These are phyloP conservation scores for Spencermartinsiella europaea DNA, from an alignment of 805 yeast species.

Conservation along the genomic window DNA sequence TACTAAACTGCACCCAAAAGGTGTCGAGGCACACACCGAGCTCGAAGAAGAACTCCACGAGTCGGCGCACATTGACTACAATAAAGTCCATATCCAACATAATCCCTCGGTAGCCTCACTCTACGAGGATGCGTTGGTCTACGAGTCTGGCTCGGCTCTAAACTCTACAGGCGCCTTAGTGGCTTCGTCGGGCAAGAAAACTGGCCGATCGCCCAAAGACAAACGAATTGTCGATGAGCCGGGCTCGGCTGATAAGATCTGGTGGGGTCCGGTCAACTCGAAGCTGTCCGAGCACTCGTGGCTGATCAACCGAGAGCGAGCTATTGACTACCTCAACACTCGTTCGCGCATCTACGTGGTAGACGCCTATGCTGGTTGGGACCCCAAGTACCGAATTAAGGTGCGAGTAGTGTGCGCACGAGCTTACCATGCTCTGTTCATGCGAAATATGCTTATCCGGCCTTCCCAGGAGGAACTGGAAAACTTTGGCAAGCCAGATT, in stretches of 20 bases:
- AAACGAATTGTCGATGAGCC: slow-evolving; percentile 96
- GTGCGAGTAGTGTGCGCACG: slow-evolving; percentile 95
- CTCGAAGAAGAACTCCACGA: slow-evolving; percentile 37
- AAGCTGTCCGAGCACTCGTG: slow-evolving; percentile 91
- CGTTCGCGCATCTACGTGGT: slow-evolving; percentile 90
- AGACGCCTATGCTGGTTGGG: slow-evolving; percentile 99
- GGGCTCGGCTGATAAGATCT: slow-evolving; percentile 72
- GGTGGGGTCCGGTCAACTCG: slow-evolving; percentile 99
- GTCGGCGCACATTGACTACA: slow-evolving; percentile 39
- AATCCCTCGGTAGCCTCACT: slow-evolving; percentile 89
- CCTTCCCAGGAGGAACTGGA: slow-evolving; percentile 87
- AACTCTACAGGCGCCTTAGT: slow-evolving; percentile 91
- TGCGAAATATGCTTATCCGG: slow-evolving; percentile 96
- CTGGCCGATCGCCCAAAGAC: slow-evolving; percentile 98
- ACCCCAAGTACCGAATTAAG: slow-evolving; percentile 93
- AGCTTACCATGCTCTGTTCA: slow-evolving; percentile 96
- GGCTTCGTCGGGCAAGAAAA: slow-evolving; percentile 92
- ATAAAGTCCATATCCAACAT: slow-evolving; percentile 47
- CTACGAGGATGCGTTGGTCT: slow-evolving; percentile 84
- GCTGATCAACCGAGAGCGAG: slow-evolving; percentile 93
- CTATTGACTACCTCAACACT: slow-evolving; percentile 93
- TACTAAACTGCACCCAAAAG: slow-evolving; percentile 39
- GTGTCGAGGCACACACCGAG: slow-evolving; percentile 38
- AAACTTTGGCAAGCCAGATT: slow-evolving; percentile 94
- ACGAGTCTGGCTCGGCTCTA: slow-evolving; percentile 86